Evolutionary conservation across 2,329 filamentous ascomycete species (phyloP).

Genomic region (Trichoderma koningiopsis): DNA sequence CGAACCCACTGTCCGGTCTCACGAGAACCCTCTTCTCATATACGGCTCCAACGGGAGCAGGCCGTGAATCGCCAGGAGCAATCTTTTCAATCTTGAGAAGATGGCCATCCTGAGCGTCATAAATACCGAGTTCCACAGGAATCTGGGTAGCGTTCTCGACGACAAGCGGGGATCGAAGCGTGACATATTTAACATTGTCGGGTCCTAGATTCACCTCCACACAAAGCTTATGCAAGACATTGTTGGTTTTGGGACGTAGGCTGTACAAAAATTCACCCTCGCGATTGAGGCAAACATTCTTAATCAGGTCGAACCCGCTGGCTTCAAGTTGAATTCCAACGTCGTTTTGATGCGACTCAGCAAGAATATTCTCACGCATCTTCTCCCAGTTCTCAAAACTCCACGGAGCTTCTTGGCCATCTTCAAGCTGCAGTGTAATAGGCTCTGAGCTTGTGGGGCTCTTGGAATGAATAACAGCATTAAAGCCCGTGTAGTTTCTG

Average conservation of each 20-base stretch:
- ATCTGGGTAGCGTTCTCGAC: conserved; percentile 98
- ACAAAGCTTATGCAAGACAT: conserved; percentile 82
- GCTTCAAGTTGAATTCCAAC: conserved; percentile 86
- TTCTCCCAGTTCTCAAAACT: conserved; percentile 96
- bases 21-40: conserved; percentile 87
- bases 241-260: conserved; percentile 82
- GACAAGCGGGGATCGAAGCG: conserved; percentile 84
- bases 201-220: conserved; percentile 89
- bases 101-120: conserved; percentile 82
- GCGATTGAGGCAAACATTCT: conserved; percentile 85
- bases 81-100: conserved; percentile 98
- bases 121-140: conserved; percentile 89
- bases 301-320: conserved; percentile 89
- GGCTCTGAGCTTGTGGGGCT: conserved; percentile 65
- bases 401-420: conserved; percentile 92
- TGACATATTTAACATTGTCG: conserved; percentile 98
- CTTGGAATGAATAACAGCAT: conserved; percentile 80
- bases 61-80: conserved; percentile 83
- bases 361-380: conserved; percentile 88
- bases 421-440: conserved; percentile 74
- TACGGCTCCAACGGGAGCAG: conserved; percentile 88
- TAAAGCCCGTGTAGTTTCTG: conserved; percentile 93
- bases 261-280: conserved; percentile 93
- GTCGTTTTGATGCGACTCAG: conserved; percentile 76
- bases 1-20: conserved; percentile 92